Conservation (phyloP, 2,329 filamentous ascomycete species). For the Sclerotinia minor region DNA sequence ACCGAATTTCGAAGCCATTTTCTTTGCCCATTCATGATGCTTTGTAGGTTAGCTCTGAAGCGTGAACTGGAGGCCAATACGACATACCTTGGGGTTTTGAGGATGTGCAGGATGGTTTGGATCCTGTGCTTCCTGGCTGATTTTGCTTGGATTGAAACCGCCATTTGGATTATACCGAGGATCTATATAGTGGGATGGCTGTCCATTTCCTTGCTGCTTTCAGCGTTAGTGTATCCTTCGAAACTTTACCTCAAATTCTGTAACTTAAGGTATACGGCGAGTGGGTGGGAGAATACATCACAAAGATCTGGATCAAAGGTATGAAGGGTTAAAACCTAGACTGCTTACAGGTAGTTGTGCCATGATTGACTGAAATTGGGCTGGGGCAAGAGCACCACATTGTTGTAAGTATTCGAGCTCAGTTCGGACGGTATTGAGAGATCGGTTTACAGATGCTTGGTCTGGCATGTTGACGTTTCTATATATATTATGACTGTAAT, state of each 20-base stretch:
- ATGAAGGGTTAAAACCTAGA: too few relatives aligned
- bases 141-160: conserved; percentile 31
- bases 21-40: conserved; percentile 40
- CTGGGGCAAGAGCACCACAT: conserved; percentile 36
- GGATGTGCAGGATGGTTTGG: conserved; percentile 41
- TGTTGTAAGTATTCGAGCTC: conserved; percentile 41
- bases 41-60: conserved; percentile 21
- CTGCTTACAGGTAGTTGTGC: conserved; percentile 40
- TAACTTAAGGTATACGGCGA: too few relatives aligned
- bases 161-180: conserved; percentile 35
- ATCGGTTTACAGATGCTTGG: conserved; percentile 37
- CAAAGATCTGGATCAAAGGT: too few relatives aligned
- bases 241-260: background rate
- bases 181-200: conserved; percentile 37
- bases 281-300: background rate
- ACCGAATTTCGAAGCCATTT: conserved; percentile 37
- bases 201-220: conserved; percentile 33
- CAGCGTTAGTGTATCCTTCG: background rate
- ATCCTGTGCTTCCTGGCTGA: conserved; percentile 40
- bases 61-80: background rate
- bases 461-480: conserved; percentile 34
- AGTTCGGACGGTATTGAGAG: conserved; percentile 35
- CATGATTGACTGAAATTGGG: conserved; percentile 41
- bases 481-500: background rate
- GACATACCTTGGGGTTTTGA: conserved; percentile 35